A percentile compares a stretch with the other conserved stretches of the same genome.
Evolutionary conservation across 2,329 filamentous ascomycete genomes (phyloP).

Genomic region (Diaporthe caulivora): DNA sequence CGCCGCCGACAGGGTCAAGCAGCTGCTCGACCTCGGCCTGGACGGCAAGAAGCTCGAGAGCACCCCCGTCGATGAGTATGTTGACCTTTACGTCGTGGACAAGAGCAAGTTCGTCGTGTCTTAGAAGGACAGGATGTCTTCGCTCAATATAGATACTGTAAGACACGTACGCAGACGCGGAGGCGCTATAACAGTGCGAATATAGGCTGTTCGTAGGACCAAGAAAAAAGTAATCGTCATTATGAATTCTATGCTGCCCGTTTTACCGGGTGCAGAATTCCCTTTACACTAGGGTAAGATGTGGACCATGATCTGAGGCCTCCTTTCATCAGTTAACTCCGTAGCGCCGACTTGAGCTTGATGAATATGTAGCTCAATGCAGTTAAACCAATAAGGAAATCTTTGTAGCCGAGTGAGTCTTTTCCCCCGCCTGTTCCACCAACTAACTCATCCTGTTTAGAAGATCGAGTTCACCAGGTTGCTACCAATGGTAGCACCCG

Average conservation of each 20-base stretch:
- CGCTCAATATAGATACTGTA: background rate
- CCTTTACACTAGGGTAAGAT: background rate
- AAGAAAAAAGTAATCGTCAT: slow-evolving; percentile 6
- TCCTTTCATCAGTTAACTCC: slow-evolving; percentile 5
- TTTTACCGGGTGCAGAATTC: background rate
- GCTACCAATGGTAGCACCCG: slow-evolving; percentile 89
- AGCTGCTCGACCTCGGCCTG: slow-evolving; percentile 84
- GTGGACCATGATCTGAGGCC: slow-evolving; percentile 15
- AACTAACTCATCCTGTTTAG: slow-evolving; percentile 56
- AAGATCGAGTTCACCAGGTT: slow-evolving; percentile 94
- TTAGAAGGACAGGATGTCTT: background rate
- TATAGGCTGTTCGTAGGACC: background rate
- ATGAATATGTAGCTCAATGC: slow-evolving; percentile 1
- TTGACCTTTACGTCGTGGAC: slow-evolving; percentile 75
- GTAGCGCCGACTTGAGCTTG: slow-evolving; percentile 15
- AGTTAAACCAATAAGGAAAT: background rate
- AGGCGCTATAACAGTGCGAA: background rate
- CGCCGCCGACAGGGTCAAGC: slow-evolving; percentile 79
- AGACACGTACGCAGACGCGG: background rate
- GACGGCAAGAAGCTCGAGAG: slow-evolving; percentile 81
- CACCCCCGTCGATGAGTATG: slow-evolving; percentile 91
- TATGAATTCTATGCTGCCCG: slow-evolving; percentile 16
- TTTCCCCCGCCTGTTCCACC: background rate
- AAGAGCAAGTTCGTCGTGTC: slow-evolving; percentile 39
- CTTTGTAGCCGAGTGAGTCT: background rate